phyloP scores from a whole-genome alignment of 257 asterid genomes.

The Penstemon newberryi region DNA sequence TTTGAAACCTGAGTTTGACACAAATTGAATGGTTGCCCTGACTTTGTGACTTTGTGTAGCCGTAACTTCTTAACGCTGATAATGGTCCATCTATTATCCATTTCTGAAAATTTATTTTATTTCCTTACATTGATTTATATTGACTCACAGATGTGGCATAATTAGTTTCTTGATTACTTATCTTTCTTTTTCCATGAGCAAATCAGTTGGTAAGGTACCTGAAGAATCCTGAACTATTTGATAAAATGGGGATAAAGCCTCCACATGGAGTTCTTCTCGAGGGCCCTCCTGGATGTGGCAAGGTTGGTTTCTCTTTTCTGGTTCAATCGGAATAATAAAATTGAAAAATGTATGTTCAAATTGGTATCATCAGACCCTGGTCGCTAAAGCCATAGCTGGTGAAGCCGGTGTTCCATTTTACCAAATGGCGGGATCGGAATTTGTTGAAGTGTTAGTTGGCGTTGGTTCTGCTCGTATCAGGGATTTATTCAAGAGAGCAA shows the following conservation, averaged over 20 bases:
- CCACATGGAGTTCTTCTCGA: conserved; percentile 99
- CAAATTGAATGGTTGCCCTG: background rate
- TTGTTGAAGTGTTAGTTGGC: conserved; percentile 95
- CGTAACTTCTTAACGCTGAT: conserved; percentile 16
- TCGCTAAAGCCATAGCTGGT: conserved; percentile 99
- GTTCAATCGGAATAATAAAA: conserved; percentile 9
- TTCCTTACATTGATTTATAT: conserved; percentile 8
- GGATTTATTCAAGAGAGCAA: conserved; percentile 96
- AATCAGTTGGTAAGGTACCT: conserved; percentile 89
- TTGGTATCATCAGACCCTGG: conserved; percentile 67
- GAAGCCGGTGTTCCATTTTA: conserved; percentile 99
- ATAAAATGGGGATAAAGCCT: conserved; percentile 95
- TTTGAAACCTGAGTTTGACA: conserved; percentile 1
- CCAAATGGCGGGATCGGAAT: conserved; percentile 99
- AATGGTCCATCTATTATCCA: conserved; percentile 12
- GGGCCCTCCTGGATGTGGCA: conserved; percentile 99
- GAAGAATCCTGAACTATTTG: conserved; percentile 94
- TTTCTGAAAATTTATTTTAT: conserved; percentile 16
- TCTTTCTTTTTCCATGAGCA: conserved; percentile 21
- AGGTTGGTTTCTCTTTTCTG: conserved; percentile 55
- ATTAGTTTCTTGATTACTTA: background rate
- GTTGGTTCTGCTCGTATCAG: conserved; percentile 99
- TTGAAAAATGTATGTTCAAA: conserved; percentile 12
- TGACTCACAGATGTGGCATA: conserved; percentile 17
- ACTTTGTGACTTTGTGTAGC: conserved; percentile 10